Conservation (phyloP, 2,329 filamentous ascomycete species). For the Neopestalotiopsis sp. region DNA sequence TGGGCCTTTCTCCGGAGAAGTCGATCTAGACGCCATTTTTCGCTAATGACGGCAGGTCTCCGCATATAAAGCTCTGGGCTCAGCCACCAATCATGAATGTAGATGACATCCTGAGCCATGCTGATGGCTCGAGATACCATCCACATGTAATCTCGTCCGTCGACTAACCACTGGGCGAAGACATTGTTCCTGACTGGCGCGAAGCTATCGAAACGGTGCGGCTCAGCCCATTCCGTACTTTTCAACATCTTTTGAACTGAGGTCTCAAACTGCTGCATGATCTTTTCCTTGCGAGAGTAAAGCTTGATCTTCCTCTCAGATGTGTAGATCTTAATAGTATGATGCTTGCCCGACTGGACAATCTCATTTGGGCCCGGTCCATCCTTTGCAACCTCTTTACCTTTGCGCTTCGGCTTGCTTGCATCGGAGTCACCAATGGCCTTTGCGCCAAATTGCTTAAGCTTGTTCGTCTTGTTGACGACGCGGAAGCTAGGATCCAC, state of each 20-base stretch:
- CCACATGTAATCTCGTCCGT: conserved; percentile 99
- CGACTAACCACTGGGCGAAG: conserved; percentile 95
- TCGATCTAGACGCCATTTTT: conserved; percentile 95
- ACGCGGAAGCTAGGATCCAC: conserved; percentile 88
- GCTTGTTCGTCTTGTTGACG: conserved; percentile 71
- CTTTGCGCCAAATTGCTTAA: conserved; percentile 59
- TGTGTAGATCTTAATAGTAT: conserved; percentile 86
- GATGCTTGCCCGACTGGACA: conserved; percentile 62
- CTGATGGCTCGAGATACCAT: conserved; percentile 96
- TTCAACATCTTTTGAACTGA: conserved; percentile 87
- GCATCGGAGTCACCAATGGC: conserved; percentile 55
- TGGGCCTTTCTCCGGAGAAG: conserved; percentile 91
- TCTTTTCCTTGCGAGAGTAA: conserved; percentile 87
- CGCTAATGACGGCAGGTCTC: conserved; percentile 90
- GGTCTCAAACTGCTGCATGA: conserved; percentile 90
- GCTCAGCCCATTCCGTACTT: conserved; percentile 81
- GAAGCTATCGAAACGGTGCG: conserved; percentile 91
- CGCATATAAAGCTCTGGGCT: conserved; percentile 96
- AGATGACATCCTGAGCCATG: conserved; percentile 96
- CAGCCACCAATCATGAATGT: conserved; percentile 99
- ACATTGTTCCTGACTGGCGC: conserved; percentile 86
- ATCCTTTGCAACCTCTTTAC: conserved; percentile 39
- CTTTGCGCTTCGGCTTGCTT: conserved; percentile 52
- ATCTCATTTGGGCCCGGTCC: conserved; percentile 35
- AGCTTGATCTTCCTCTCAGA: conserved; percentile 92